Percentiles rank a stretch among this genome's conserved stretches.
Conservation (phyloP, 306 rosid species). For the Elaeagnus macrophylla region DNA sequence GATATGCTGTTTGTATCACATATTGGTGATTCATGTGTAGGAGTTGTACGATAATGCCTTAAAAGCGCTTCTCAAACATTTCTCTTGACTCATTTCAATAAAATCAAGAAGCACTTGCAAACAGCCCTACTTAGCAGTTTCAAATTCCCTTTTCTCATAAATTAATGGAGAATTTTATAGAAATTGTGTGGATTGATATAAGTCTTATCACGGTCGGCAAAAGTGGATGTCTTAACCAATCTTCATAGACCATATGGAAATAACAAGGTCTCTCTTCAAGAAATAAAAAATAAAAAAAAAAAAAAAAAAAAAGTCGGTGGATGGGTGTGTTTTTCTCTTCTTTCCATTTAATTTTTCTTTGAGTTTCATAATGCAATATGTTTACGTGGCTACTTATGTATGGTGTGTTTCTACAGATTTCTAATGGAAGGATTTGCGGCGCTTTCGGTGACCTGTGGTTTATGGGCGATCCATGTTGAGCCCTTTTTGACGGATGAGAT, state of each 20-base stretch:
- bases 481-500: no score
- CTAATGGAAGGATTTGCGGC: constrained; percentile 87
- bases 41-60: constrained; percentile 19
- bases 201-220: constrained; percentile 80
- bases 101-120: no score
- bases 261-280: constrained; percentile 69
- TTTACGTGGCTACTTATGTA: no score
- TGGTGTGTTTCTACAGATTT: constrained; percentile 38
- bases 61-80: no score
- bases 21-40: constrained; percentile 83
- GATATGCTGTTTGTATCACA: constrained; percentile 69
- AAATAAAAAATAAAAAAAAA: constrained; percentile 86
- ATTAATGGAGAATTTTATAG: not conserved
- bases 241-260: constrained; percentile 94
- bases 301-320: constrained; percentile 99
- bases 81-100: no score
- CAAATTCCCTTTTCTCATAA: no score
- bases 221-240: constrained; percentile 63
- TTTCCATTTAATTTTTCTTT: not conserved
- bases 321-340: constrained; percentile 94
- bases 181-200: constrained; percentile 20
- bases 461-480: no score
- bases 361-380: no score
- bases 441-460: constrained; percentile 90
- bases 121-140: no score